Base-by-base conservation (phyloP, 1,284 basidiomycete species). In the Schizopora paradoxa region DNA sequence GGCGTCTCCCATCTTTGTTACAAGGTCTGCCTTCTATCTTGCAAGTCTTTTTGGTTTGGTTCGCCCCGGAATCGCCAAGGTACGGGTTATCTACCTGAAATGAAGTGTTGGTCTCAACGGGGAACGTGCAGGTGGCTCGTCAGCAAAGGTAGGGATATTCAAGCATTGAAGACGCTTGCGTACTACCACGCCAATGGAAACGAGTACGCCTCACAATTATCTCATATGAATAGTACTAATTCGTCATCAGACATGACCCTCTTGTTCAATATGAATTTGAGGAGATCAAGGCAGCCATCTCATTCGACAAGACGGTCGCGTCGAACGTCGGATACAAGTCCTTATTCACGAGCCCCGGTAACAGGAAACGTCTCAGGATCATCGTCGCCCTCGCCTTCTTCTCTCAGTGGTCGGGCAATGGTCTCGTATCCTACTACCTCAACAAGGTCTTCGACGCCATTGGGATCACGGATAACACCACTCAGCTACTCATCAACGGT, bases 171-270 rank as follows among this genome's bases (percentile, higher is more conserved):
- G 36, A 74, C 69, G 3, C 69, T 87, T 23, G 83, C 83, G 1
- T 81, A 86, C 61, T 86, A 86, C 61, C 85, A 87, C 52, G 82
- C 82, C 18, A 79, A 86, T 49, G 74, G 82, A 49, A 74, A 86
- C 46, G 61, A 64, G 72, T 74, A 50, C 51, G 44, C 23, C 43
- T 19, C 28, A 34, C 11, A 22, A 25, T 34, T 18, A 18, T 13
- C 18, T 35, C 22, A 18, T 41, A 23, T 43, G 13, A 10, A n/a
- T 22, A 27, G 6, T 21, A 13, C 14, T 39, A 18, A 27, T 25
- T 18, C 42, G 11, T 46, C 7, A 31, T 10, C 46, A 77, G 76
- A 38, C 62, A 79, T 14, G 82, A 87, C 59, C 74, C 79, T 3
- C 74, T 89, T 19, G 80, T 89, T 25, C 66, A 74, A 49, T 82